Percentiles rank a stretch among this genome's conserved stretches.
phyloP scores from a whole-genome alignment of 208 protist species.

The Acanthamoeba sp. region DNA sequence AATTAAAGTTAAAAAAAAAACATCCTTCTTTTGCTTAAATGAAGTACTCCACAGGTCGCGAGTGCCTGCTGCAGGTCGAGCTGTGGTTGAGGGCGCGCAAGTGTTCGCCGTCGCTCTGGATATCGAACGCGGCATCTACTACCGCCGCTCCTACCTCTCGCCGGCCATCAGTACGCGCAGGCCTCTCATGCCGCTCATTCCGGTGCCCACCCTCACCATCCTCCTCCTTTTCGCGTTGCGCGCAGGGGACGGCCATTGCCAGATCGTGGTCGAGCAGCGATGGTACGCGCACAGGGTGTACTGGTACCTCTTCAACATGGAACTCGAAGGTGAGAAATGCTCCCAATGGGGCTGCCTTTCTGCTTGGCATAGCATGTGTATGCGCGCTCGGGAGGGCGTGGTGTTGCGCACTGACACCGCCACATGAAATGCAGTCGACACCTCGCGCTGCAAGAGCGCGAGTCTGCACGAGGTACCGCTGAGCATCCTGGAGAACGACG shows the following conservation, averaged over 20 bases:
- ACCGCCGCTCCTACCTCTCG: conserved; percentile 19
- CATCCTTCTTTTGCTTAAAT: too few relatives aligned
- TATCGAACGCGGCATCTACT: conserved; percentile 46
- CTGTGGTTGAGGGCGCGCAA: not conserved
- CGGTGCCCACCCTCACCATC: too few relatives aligned
- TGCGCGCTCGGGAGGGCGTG: too few relatives aligned
- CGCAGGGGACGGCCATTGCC: not conserved
- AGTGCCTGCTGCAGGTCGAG: conserved; percentile 25
- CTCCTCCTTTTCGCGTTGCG: not conserved
- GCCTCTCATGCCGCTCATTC: too few relatives aligned
- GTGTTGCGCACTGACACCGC: too few relatives aligned
- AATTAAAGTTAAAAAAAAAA: too few relatives aligned
- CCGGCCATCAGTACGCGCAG: conserved; percentile 14
- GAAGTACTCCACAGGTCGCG: not conserved
- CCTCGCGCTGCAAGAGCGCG: conserved; percentile 63
- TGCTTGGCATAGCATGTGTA: too few relatives aligned
- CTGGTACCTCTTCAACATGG: conserved; percentile 72
- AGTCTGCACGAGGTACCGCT: not conserved
- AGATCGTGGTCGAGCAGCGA: conserved; percentile 48
- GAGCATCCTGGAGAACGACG: conserved; percentile 11
- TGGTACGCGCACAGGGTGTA: conserved; percentile 69
- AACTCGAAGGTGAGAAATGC: conserved; percentile 8
- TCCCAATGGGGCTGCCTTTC: not conserved
- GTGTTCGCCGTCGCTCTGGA: conserved; percentile 56
- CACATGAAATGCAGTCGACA: conserved; percentile 55